Evolutionary conservation across 768 basidiomycete genomes (phyloP), one percentile per base, ranked within the genome.

Genomic region (Pholiota molesta): DNA sequence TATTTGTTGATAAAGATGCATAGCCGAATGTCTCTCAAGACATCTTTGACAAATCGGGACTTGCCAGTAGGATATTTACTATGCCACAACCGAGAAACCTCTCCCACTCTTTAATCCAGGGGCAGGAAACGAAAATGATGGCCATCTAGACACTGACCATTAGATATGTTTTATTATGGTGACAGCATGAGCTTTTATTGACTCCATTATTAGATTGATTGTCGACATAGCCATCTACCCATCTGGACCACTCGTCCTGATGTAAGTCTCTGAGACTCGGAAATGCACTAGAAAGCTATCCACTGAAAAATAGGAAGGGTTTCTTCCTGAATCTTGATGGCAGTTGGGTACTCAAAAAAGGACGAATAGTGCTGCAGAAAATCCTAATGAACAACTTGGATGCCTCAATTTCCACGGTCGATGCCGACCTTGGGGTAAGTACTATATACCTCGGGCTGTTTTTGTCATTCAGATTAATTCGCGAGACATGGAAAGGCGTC

Each of bases 71-170:
- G 23, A 21, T 49, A 26, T 8, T 37, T 37, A 37, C 35, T 37
- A 69, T 69, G 71, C 71, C 68, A 68, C 68, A 65, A 66, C 68
- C 57, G 60, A 59, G 62, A 60, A 62, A 51, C 49, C 33, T 45
- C 33, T 45, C 49, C 35, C 35, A 37, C 35, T 37, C 35, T 37
- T 37, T 51, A 62, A 65, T 60, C 47, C 56, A 63, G 62, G 62
- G 65, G 45, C 62, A 59, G 59, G 42, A 57, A 28, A 54, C n/a
- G 47, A 49, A 26, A 49, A 23, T 31, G 51, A 59, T 57, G 49
- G 44, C 39, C 59, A 55, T 61, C 65, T 63, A 62, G 59, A 62
- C 64, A 60, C n/a, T 62, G 61, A 60, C 55, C 56, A 45, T 39
- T 42, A 29, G 53, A 51, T 55, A 57, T 67, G 68, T 66, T 62